These are phyloP conservation scores for Verticillium dahliae DNA, from an alignment of 2,329 filamentous ascomycete genomes.

Conservation along the genomic window DNA sequence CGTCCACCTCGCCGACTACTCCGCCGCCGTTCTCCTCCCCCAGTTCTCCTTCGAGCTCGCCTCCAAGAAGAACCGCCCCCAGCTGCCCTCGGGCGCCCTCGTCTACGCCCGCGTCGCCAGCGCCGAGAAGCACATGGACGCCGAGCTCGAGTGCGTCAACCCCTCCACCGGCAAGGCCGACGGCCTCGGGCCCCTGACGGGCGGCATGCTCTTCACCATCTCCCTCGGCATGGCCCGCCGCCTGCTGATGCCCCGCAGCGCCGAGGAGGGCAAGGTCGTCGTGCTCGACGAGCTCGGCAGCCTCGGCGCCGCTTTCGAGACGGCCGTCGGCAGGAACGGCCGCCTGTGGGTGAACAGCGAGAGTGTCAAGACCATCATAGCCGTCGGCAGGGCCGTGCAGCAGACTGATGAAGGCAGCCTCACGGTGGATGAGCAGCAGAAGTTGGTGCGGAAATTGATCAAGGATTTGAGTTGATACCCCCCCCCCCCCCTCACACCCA, in stretches of 20 bases:
- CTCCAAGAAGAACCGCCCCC: slow-evolving; percentile 83
- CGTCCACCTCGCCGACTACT: slow-evolving; percentile 65
- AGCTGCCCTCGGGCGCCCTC: slow-evolving; percentile 66
- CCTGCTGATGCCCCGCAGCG: slow-evolving; percentile 59
- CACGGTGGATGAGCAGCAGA: slow-evolving; percentile 61
- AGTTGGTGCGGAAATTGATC: slow-evolving; percentile 59
- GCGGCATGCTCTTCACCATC: slow-evolving; percentile 80
- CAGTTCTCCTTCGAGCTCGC: slow-evolving; percentile 91
- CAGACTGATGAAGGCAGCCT: slow-evolving; percentile 67
- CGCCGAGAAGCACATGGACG: slow-evolving; percentile 76
- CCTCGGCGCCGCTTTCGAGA: slow-evolving; percentile 81
- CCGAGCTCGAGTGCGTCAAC: slow-evolving; percentile 86
- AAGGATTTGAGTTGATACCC: slow-evolving; percentile 46
- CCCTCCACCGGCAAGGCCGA: slow-evolving; percentile 81
- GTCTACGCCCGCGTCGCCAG: slow-evolving; percentile 83
- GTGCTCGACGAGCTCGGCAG: slow-evolving; percentile 73
- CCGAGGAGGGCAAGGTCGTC: slow-evolving; percentile 57
- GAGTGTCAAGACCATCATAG: slow-evolving; percentile 63
- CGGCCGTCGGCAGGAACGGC: slow-evolving; percentile 88
- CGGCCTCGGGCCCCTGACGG: slow-evolving; percentile 74
- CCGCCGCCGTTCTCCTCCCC: slow-evolving; percentile 62
- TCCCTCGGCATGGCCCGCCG: slow-evolving; percentile 77
- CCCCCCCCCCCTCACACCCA: slow-evolving; percentile 1
- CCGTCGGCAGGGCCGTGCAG: slow-evolving; percentile 71
- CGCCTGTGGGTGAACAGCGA: slow-evolving; percentile 86